Conservation (phyloP, 2,329 filamentous ascomycete genomes). For the Cadophora sp. region DNA sequence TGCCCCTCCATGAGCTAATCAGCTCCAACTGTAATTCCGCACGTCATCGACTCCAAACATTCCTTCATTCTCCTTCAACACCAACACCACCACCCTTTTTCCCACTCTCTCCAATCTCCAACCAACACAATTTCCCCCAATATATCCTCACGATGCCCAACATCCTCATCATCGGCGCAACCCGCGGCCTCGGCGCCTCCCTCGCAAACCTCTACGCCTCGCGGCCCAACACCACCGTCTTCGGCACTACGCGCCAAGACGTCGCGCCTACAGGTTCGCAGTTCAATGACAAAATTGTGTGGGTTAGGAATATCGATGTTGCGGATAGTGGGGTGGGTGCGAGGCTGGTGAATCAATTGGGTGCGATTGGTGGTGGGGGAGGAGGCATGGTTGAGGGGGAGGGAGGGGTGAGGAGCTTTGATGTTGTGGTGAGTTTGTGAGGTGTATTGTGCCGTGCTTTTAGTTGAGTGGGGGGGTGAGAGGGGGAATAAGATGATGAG, state of each 20-base stretch:
- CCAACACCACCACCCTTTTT: not conserved
- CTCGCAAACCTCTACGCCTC: slow-evolving; percentile 64
- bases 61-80: too few relatives aligned
- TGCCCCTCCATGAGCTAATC: slow-evolving; percentile 1
- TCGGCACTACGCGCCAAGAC: slow-evolving; percentile 63
- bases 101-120: not conserved
- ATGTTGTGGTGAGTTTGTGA: slow-evolving; percentile 51
- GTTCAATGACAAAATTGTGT: slow-evolving; percentile 53
- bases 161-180: slow-evolving; percentile 71
- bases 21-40: too few relatives aligned
- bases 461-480: too few relatives aligned
- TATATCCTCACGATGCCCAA: slow-evolving; percentile 48
- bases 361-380: slow-evolving; percentile 38
- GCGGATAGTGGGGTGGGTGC: slow-evolving; percentile 54
- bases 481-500: too few relatives aligned
- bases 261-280: slow-evolving; percentile 48
- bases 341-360: slow-evolving; percentile 53
- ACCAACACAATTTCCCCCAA: not conserved
- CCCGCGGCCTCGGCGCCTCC: slow-evolving; percentile 69
- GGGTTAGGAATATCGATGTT: slow-evolving; percentile 66
- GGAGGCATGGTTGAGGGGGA: slow-evolving; percentile 35
- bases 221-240: slow-evolving; percentile 56
- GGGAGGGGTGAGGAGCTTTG: slow-evolving; percentile 47
- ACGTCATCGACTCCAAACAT: not conserved
- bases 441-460: not conserved